Base-by-base conservation (phyloP, 1,139 yeast species). In the Pichia kudriavzevii region DNA sequence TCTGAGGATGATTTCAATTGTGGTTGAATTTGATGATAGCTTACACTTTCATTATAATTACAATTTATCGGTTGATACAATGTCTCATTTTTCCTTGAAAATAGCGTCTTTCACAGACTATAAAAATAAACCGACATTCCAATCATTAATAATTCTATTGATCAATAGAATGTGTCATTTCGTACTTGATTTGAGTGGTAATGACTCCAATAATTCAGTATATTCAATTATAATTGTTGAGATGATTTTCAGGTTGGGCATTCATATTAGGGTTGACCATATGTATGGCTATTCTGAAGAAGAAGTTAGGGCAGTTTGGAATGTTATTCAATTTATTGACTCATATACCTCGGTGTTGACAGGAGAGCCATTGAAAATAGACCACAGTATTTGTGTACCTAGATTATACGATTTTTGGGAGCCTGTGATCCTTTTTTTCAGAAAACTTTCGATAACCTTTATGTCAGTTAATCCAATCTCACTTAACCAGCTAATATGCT, bases 311-410 rank as follows among this genome's bases (percentile, higher is more conserved):
- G 17, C 39, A 4, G 13, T 42, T n/a, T 49, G 52, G 53, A 28
- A 26, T 15, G 21, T 35, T 10, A 5, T 49, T 11, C 41, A 40
- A 21, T 29, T 37, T 13, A 7, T 34, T 16, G 55, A 50, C 36
- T 43, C 49, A 8, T 8, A 26, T 10, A 18, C 26, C 9, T 40
- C 52, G 2, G 12, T 39, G 7, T 22, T 30, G 28, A 29, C 43
- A 13, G 55, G 55, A 1, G 33, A 37, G 2, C 45, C 48, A 7
- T 27, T 45, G 16, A 15, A 44, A 28, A 42, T 51, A 15, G 42
- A 46, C 35, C 49, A 49, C 24, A 37, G 31, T 5, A 43, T 26
- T 19, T 43, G 47, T 23, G 43, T 43, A 27, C 42, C 42, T 4
- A 30, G 34, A 15, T 25, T 27, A 26, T 28, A 7, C 28, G 35